Base-by-base conservation (phyloP, 192 early-diverging fungal genomes). In the Coemansia sp. region DNA sequence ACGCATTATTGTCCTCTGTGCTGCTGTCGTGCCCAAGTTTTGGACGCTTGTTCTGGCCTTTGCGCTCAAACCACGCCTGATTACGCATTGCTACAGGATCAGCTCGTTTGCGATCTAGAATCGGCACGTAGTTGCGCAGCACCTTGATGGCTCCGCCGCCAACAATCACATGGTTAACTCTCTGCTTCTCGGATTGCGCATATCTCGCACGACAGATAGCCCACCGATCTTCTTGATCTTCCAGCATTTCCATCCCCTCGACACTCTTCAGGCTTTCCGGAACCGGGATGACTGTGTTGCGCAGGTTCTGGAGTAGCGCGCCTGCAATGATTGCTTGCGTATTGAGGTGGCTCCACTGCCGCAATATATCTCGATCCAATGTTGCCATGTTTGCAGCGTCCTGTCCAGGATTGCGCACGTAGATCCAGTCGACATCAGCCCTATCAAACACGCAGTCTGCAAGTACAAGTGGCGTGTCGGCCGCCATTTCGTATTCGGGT, bases 401-500 rank as follows among this genome's bases (percentile, higher is more conserved):
- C 22, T 48, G 62, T 2, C 55, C 70, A 0, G 70, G 57, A 18
- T 37, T 64, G 19, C 78, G 85, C 65, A 85, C 73, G 65, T 87
- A 77, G 49, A 76, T 83, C 91, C 91, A 92, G 18, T 84, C 63
- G 6, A 90, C 67, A 26, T 87, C 81, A 4, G 79, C 47, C 21
- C 52, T 67, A 48, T 78, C 78, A 68, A 90, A 98, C 26, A 87
- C 80, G 66, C 94, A 95, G 60, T 98, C 95, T 22, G 92, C 90
- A 51, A 98, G 73, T 1, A 99, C 90, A 57, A 99, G 83, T 10
- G 97, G 95, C 58, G 88, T 66, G 61, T 99, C 97, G 49, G 85
- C 85, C 0, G 97, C 96, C 92, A 99, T 93, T 32, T 90, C 90
- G 76, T 98, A 99, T 21, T 86, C 86, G n/a, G 96, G 97, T 47